Evolutionary conservation across 2,329 filamentous ascomycete species (phyloP), one percentile per base, ranked within the genome.

Genomic region (Phaeosphaeriaceae sp.): DNA sequence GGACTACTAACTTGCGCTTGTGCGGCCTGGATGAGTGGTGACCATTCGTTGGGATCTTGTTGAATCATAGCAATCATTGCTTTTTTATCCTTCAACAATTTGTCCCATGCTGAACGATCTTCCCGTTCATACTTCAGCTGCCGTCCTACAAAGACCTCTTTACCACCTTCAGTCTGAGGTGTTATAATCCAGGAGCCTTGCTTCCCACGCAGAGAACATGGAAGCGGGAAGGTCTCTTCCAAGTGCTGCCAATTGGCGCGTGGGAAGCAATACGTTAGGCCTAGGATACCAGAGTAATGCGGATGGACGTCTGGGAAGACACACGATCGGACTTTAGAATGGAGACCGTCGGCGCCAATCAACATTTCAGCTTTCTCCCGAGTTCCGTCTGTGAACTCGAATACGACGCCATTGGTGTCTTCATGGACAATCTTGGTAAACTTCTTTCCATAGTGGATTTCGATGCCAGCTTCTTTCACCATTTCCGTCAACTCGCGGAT

Each of bases 261-360:
- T 16, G 20, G 58, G 46, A 33, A 58, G 47, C 64, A 71, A 26
- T 64, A 73, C 13, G 62, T 73, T 21, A 73, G 71, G 7, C 66
- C 75, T 4, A 75, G 56, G 9, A 79, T 76, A 29, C 79, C 79
- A 1, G 77, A 79, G 57, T 82, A 86, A 1, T 68, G 71, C 1
- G 83, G 79, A 32, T 74, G 62, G 1, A 81, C 56, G 0, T 77
- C 74, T 0, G 81, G 54, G 1, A 52, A 80, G 35, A 86, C 68
- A 30, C 83, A 78, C 2, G 68, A 72, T 2, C 83, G 75, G 0
- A 85, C 79, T 0, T 68, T 73, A 1, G 82, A 84, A 58, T 85
- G 81, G 42, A 86, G 85, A 0, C 83, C 83, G 48, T 86, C 83
- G 0, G 82, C 80, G 0, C 82, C 83, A 12, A 85, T 71, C 0